phyloP scores from a whole-genome alignment of 2,329 filamentous ascomycete genomes.

The Sporothrix variecibatus region DNA sequence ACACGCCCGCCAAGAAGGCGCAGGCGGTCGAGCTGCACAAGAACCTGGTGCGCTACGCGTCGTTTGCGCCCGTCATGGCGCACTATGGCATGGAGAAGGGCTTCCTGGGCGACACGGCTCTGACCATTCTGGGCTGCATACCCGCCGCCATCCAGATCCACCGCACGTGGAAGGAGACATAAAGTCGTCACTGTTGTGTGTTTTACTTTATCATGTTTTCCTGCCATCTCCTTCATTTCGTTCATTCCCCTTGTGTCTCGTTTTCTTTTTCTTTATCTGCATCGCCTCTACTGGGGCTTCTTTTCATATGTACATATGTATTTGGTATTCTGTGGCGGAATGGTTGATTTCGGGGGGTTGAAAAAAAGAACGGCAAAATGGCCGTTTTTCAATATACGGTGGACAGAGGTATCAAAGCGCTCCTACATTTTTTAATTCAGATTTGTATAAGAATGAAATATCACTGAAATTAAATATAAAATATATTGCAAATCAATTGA shows the following conservation, averaged over 20 bases:
- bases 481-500: background rate
- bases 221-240: background rate
- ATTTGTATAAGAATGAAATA: background rate
- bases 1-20: conserved; percentile 46
- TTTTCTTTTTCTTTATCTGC: background rate
- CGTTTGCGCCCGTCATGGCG: conserved; percentile 79
- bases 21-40: conserved; percentile 61
- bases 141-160: conserved; percentile 49
- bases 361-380: background rate
- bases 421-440: background rate
- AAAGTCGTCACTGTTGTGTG: background rate
- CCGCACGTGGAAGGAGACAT: conserved; percentile 48
- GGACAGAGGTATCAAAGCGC: conserved; percentile 2
- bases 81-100: conserved; percentile 79
- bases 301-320: conserved; percentile 13
- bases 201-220: background rate
- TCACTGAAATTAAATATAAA: background rate
- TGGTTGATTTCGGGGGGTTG: background rate
- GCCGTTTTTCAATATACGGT: background rate
- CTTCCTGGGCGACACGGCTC: conserved; percentile 44
- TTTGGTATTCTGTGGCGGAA: background rate
- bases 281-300: background rate
- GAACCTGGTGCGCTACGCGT: conserved; percentile 67
- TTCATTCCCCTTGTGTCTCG: background rate
- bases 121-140: conserved; percentile 48